Evolutionary conservation across 192 early-diverging fungal genomes (phyloP), one percentile per base, ranked within the genome.

Genomic region (Coemansia sp.): DNA sequence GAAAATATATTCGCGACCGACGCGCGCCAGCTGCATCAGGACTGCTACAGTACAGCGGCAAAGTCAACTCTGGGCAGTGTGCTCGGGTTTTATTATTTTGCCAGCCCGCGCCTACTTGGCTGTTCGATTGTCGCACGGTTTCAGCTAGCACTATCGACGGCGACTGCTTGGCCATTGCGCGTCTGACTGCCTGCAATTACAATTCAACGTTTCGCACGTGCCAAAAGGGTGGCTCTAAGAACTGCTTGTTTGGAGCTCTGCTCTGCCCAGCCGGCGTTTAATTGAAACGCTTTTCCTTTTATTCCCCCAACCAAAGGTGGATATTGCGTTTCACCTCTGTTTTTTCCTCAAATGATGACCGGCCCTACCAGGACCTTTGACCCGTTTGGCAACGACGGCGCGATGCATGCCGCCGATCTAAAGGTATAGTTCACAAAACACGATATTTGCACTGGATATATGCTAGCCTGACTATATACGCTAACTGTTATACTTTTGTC

Each of bases 281-380:
- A 45, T 45, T 45, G 41, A 45, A 45, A 45, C 41, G 41, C 14
- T 16, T 16, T n/a, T 12, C 41, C 16, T 45, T 45, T n/a, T 45
- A 12, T n/a, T 45, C 16, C 41, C 41, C 41, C 16, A 45, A 16
- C 16, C 14, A 45, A 45, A n/a, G 41, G 16, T n/a, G 41, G 41
- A 45, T 45, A 45, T 16, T 12, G 41, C 41, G 41, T 22, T 23
- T 59, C 39, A 11, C 50, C 23, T 35, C 4, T 17, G 9, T 23
- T 21, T 26, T 26, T 19, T 16, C 41, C 49, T 45, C 70, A 45
- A 23, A 73, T 70, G 71, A 79, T 79, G 77, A 69, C 77, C 31
- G 77, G 71, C 59, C 71, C 77, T n/a, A 63, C 60, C 59, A 67
- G 65, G 27, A 62, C 68, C 19, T 79, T 79, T 65, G 71, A 79